Evolutionary conservation across 768 basidiomycete species (phyloP), one percentile per base, ranked within the genome.

Genomic region (Termitomyces sp.): DNA sequence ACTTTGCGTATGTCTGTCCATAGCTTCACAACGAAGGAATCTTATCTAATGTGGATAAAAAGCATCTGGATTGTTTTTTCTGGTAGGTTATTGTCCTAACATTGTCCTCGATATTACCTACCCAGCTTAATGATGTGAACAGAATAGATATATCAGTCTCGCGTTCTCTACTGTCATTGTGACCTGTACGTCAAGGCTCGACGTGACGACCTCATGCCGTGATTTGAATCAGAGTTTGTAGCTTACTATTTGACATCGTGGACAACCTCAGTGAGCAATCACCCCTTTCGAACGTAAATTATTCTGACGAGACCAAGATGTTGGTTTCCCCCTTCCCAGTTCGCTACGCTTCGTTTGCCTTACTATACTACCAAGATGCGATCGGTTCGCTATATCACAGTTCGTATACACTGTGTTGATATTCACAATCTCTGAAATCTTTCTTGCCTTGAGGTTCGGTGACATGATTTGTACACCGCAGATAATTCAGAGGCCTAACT

Each of bases 131-230:
- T 59, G 19, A 34, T 41, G n/a, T 16, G 9, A 25, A 42, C 46
- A 65, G 62, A 65, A 65, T 53, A 58, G 64, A 43, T 65, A 65
- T 41, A 41, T 61, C 12, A 63, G 56, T 48, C 50, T 65, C 16
- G 21, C 35, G 7, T 63, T 65, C 27, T 51, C 56, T 6, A 57
- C 58, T 2, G 37, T 56, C 17, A 53, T 54, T n/a, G 25, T 63
- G 40, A 41, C 48, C 19, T 65, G 60, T 65, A 52, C 50, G 47
- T 52, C 11, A n/a, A 53, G 17, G 8, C 5, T 63, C 11, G 41
- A 25, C n/a, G n/a, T n/a, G 14, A 21, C n/a, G 11, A 34, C 5
- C 25, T 11, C 21, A 59, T 38, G 53, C n/a, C 10, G 32, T 42
- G 14, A 32, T 32, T 51, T 2, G 51, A 4, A 2, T 9, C 61